Conservation (phyloP, 1,139 yeast species). For the Candida sp. region DNA sequence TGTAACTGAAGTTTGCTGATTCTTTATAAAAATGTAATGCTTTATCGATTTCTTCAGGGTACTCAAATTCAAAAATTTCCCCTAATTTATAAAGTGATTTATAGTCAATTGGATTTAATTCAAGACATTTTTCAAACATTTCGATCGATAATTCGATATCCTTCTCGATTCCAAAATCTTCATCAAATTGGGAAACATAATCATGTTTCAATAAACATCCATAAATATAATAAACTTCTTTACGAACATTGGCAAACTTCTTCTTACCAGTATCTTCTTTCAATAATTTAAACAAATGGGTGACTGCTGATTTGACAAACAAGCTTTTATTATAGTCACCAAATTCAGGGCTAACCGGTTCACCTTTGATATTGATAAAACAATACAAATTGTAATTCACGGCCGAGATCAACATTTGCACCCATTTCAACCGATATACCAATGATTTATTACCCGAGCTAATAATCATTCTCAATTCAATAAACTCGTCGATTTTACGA, state of each 20-base stretch:
- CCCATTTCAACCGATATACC: constrained; percentile 44
- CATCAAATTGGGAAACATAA: constrained; percentile 26
- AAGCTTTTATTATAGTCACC: constrained; percentile 29
- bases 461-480: constrained; percentile 31
- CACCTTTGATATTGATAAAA: constrained; percentile 45
- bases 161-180: constrained; percentile 35
- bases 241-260: constrained; percentile 17
- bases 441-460: constrained; percentile 43
- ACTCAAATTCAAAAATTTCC: constrained; percentile 37
- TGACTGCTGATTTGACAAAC: constrained; percentile 39
- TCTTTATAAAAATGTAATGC: constrained; percentile 36
- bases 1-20: constrained; percentile 42
- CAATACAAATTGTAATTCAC: constrained; percentile 39
- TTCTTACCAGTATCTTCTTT: constrained; percentile 29
- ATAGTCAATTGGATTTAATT: constrained; percentile 28
- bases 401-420: constrained; percentile 41
- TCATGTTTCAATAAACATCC: constrained; percentile 40
- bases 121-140: constrained; percentile 32
- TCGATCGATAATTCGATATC: constrained; percentile 27
- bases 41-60: constrained; percentile 23
- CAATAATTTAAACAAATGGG: constrained; percentile 37
- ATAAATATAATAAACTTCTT: constrained; percentile 31
- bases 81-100: constrained; percentile 39
- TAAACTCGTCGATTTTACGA: constrained; percentile 34
- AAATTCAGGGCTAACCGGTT: constrained; percentile 29